Evolutionary conservation across 2,329 filamentous ascomycete species (phyloP), one percentile per base, ranked within the genome.

Genomic region (Sphaerulina vaccinii): DNA sequence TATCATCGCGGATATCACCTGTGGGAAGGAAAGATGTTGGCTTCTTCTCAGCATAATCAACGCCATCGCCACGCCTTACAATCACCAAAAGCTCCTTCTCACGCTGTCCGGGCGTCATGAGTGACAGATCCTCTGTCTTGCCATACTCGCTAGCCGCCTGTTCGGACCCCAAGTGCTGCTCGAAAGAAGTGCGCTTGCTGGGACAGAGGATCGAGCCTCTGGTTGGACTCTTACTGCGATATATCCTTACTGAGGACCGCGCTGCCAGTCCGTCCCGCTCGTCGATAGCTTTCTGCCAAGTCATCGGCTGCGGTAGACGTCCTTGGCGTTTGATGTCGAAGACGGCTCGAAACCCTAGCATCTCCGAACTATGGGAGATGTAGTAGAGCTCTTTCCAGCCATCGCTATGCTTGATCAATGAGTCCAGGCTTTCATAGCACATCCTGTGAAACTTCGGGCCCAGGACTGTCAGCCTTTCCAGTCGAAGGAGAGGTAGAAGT

Each of bases 41-140:
- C 5, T 51, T 47, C 10, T 42, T 40, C 27, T 55, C 55, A 7
- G 47, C 47, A 15, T 54, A 52, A 16, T 51, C 37, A 5, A 55
- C 40, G 3, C 48, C 48, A 27, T 16, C 39, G 27, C 55, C 55
- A 27, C 55, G 55, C 24, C 49, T 46, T 21, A 55, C 49, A 7
- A 55, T 21, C 16, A 57, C 40, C 24, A 57, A 21, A 11, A 55
- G n/a, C 11, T 57, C 55, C 27, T 55, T 57, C 18, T 46, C 43
- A 11, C 29, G 37, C 32, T 57, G 47, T 8, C 44, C 40, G 16
- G 51, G 37, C 5, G 13, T 13, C 52, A 57, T 54, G 9, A 57
- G 48, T 7, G n/a, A 24, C 24, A 27, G 3, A 23, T 52, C 42
- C 27, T 40, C 27, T 11, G 13, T 22, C 8, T n/a, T 27, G 33